Percentiles rank a stretch among this genome's conserved stretches.
Evolutionary conservation across 768 basidiomycete species (phyloP).

Genomic region (Boletus tomentosulus): DNA sequence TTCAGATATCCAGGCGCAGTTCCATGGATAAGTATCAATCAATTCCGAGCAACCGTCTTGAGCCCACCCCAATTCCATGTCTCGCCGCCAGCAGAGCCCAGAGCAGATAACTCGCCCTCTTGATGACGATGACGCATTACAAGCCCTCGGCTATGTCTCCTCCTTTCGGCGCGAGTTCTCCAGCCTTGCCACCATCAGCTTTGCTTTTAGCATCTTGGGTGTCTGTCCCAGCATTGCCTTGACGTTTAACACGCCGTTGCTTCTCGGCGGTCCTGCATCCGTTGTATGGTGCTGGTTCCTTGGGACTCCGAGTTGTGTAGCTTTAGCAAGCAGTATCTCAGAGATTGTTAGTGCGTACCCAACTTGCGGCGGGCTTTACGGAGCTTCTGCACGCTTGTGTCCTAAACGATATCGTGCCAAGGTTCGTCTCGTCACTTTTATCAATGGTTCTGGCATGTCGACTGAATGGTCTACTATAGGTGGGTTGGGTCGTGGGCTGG

Average conservation of each 20-base stretch:
- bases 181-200: slow-evolving; percentile 34
- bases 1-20: too few species aligned
- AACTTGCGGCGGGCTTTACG: slow-evolving; percentile 19
- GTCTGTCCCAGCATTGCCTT: slow-evolving; percentile 34
- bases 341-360: slow-evolving; percentile 32
- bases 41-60: too few species aligned
- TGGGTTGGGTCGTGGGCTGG: slow-evolving; percentile 33
- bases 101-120: neutral
- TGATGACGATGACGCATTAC: slow-evolving; percentile 18
- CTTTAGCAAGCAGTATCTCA: slow-evolving; percentile 28
- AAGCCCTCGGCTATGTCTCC: slow-evolving; percentile 28
- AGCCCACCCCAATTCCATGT: slow-evolving; percentile 2
- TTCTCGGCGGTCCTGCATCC: slow-evolving; percentile 35
- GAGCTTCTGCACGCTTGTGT: neutral
- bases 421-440: neutral
- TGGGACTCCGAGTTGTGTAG: slow-evolving; percentile 23
- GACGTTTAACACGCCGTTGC: slow-evolving; percentile 35
- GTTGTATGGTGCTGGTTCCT: slow-evolving; percentile 37
- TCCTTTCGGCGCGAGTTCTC: slow-evolving; percentile 43
- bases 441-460: slow-evolving; percentile 17
- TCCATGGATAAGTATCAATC: too few species aligned
- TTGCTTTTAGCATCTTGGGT: slow-evolving; percentile 33
- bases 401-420: neutral
- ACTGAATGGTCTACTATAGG: slow-evolving; percentile 6
- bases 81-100: neutral